These are phyloP conservation scores for Aspergillus sp. DNA, from an alignment of 2,329 filamentous ascomycete species.

Conservation along the genomic window DNA sequence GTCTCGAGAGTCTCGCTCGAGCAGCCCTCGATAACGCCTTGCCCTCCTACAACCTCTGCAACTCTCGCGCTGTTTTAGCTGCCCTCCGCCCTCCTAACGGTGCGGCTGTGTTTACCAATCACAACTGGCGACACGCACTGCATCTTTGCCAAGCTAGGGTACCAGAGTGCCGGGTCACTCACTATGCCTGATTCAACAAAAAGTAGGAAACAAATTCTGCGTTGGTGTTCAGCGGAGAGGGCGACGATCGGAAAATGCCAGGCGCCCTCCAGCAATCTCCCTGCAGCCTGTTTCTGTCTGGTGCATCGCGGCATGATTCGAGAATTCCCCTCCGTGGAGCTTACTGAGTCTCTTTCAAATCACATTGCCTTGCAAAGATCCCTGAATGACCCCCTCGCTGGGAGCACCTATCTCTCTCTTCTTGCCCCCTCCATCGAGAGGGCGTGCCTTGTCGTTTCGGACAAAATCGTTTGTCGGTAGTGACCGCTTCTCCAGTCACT, in stretches of 20 bases:
- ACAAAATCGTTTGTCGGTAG: conserved; percentile 14
- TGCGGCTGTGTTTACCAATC: conserved; percentile 33
- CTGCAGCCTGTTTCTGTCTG: conserved; percentile 13
- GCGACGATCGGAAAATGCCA: conserved; percentile 17
- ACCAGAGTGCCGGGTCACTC: conserved; percentile 34
- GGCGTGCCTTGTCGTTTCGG: conserved; percentile 8
- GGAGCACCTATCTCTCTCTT: conserved; percentile 1
- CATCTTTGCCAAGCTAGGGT: conserved; percentile 32
- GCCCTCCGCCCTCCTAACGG: conserved; percentile 9
- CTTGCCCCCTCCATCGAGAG: conserved; percentile 1
- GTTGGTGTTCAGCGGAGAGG: conserved; percentile 14
- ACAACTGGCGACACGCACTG: conserved; percentile 32
- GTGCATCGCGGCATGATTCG: conserved; percentile 6
- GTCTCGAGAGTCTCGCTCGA: neutral
- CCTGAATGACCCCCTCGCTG: conserved; percentile 6
- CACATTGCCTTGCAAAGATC: conserved; percentile 3
- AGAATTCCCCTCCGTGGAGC: conserved; percentile 5
- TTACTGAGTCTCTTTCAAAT: conserved; percentile 11
- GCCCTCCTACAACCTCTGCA: neutral
- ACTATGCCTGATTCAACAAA: conserved; percentile 26
- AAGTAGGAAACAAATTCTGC: conserved; percentile 16
- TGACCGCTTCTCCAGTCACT: conserved; percentile 14
- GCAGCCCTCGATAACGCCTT: conserved; percentile 1
- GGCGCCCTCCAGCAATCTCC: conserved; percentile 10
- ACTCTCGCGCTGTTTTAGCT: neutral